Evolutionary conservation across 805 yeast species (phyloP), one percentile per base, ranked within the genome.

Genomic region (Spathaspora girioi): DNA sequence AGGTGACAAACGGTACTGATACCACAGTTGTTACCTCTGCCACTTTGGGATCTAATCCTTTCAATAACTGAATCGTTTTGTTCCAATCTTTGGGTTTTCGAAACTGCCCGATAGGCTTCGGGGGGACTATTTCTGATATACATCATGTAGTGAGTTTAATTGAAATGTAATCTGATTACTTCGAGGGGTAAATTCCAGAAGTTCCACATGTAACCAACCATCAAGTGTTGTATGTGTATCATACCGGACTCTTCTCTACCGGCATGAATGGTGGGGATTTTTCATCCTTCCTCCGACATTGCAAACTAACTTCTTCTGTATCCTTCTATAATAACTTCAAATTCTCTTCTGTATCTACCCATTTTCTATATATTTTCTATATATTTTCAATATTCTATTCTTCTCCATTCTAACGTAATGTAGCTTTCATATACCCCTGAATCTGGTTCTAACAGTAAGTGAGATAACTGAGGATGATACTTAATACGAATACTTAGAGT

Each of bases 171-270:
- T 94, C 65, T 94, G 94, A 94, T 97, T 47, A 94, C 96, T 68
- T 92, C 99, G 54, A 94, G 81, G 0, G 99, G 99, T 59, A 97
- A 86, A 0, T 99, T 94, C 99, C 99, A 31, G 93, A 89, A 97
- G 94, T 94, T n/a, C 99, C 99, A 35, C 97, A 99, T 23, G 89
- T 66, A 12, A 96, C 96, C 47, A 94, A 96, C 11, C 54, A 11
- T 15, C 5, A 9, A 18, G 19, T 40, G 38, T 31, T 14, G 23
- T 2, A 31, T 42, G 11, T 26, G 38, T 10, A 17, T 14, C 4
- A 32, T 43, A 19, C 53, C 55, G 19, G 54, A 51, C 35, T 58
- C 65, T 20, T 60, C 57, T 50, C 64, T 0, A 78, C 70, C 44
- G 65, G 67, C 64, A 82, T 73, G 49, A 70, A 60, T 47, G 83